Conservation (phyloP, 495 filamentous ascomycete species). For the Xylona heveae region DNA sequence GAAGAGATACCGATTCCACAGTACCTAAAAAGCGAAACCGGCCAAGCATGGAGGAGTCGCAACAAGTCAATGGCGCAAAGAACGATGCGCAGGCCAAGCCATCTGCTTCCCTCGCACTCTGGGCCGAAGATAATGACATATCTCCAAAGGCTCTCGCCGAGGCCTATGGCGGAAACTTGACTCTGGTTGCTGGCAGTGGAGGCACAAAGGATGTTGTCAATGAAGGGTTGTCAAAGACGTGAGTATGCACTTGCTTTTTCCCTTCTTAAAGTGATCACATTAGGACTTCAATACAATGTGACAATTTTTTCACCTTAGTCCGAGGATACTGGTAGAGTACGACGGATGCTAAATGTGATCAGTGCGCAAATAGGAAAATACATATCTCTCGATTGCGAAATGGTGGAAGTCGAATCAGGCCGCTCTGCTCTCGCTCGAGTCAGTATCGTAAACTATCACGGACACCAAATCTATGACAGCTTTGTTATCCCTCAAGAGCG, state of each 20-base stretch:
- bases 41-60: not conserved
- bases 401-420: slow-evolving; percentile 68
- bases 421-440: slow-evolving; percentile 56
- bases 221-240: slow-evolving; percentile 27
- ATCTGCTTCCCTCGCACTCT: slow-evolving; percentile 17
- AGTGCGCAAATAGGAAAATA: slow-evolving; percentile 52
- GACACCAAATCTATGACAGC: slow-evolving; percentile 73
- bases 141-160: slow-evolving; percentile 34
- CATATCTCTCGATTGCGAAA: slow-evolving; percentile 87
- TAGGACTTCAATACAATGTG: slow-evolving; percentile 15
- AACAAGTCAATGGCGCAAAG: too few species aligned
- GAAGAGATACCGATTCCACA: not conserved
- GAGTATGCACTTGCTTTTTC: slow-evolving; percentile 8
- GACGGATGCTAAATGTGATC: not conserved
- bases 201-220: slow-evolving; percentile 16
- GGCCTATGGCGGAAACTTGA: slow-evolving; percentile 24
- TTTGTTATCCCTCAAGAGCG: slow-evolving; percentile 58
- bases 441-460: slow-evolving; percentile 81
- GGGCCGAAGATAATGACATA: slow-evolving; percentile 37
- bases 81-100: slow-evolving; percentile 6
- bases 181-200: slow-evolving; percentile 3
- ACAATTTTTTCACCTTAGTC: slow-evolving; percentile 8
- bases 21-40: not conserved
- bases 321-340: not conserved
- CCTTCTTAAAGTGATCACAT: slow-evolving; percentile 8